Conservation (phyloP, 2,329 filamentous ascomycete species). For the Aspergillus terreus region DNA sequence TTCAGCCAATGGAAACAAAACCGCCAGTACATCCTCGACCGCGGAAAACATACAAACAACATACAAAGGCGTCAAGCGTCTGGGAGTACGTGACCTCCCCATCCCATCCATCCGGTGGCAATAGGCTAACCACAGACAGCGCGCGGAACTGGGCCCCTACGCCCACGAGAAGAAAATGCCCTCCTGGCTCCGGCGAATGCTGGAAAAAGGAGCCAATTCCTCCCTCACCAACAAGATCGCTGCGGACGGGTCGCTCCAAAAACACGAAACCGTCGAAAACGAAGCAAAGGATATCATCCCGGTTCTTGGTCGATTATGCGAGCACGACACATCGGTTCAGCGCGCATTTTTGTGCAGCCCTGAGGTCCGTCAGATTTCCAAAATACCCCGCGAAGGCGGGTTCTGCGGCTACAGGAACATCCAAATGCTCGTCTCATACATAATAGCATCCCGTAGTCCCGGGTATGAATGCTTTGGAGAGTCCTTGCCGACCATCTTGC, state of each 20-base stretch:
- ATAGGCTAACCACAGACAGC: constrained; percentile 28
- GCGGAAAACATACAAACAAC: not conserved
- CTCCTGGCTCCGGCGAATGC: constrained; percentile 59
- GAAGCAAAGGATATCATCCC: constrained; percentile 55
- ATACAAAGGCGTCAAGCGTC: constrained; percentile 19
- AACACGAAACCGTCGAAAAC: constrained; percentile 45
- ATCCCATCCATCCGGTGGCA: constrained; percentile 12
- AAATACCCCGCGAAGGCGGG: constrained; percentile 75
- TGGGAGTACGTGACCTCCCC: constrained; percentile 23
- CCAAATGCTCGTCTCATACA: constrained; percentile 81
- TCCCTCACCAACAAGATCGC: constrained; percentile 51
- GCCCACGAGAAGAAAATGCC: constrained; percentile 75
- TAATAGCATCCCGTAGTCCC: constrained; percentile 56
- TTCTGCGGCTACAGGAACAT: constrained; percentile 97
- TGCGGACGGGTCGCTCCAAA: constrained; percentile 41
- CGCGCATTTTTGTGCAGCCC: constrained; percentile 78
- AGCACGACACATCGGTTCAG: constrained; percentile 61
- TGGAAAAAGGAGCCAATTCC: constrained; percentile 58
- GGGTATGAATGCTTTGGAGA: constrained; percentile 60
- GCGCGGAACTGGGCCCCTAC: constrained; percentile 65
- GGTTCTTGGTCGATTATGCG: constrained; percentile 60
- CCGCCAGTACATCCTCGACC: constrained; percentile 1
- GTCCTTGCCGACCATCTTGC: constrained; percentile 69
- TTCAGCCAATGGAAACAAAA: not conserved
- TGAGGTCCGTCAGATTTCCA: constrained; percentile 73